Evolutionary conservation across 768 basidiomycete genomes (phyloP).

Genomic region (Boletus eberwhitei): DNA sequence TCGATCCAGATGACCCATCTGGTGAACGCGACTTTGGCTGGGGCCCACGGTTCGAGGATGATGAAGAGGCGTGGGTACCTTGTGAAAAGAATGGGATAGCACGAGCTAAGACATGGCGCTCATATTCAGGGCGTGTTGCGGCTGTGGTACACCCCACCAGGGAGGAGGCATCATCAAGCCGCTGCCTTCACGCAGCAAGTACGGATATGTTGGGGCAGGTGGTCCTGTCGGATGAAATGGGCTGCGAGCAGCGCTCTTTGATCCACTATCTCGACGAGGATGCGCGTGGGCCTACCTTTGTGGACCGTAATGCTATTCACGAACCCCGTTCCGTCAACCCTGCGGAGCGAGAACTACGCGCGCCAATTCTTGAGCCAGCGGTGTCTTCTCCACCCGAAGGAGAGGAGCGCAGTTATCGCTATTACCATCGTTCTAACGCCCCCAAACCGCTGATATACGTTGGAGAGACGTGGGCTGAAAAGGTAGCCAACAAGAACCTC

Average conservation of each 20-base stretch:
- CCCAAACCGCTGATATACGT: constrained; percentile 11
- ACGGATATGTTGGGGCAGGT: not conserved
- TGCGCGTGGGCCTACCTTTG: constrained; percentile 17
- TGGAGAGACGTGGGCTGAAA: constrained; percentile 19
- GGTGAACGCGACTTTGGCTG: not conserved
- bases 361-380: not conserved
- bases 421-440: not conserved
- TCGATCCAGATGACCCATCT: constrained; percentile 7
- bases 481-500: not conserved
- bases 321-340: constrained; percentile 4
- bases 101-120: not conserved
- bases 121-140: not conserved
- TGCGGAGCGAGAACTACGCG: not conserved
- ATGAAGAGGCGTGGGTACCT: constrained; percentile 20
- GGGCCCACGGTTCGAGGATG: constrained; percentile 6
- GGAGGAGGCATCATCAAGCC: not conserved
- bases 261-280: constrained; percentile 21
- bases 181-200: not conserved
- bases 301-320: not conserved
- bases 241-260: not conserved
- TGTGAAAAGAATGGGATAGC: constrained; percentile 2
- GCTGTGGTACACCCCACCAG: not conserved
- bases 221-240: not conserved
- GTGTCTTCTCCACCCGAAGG: constrained; percentile 10
- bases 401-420: constrained; percentile 14